These are phyloP conservation scores for Daldinia grandis DNA, from an alignment of 495 filamentous ascomycete genomes.

Conservation along the genomic window DNA sequence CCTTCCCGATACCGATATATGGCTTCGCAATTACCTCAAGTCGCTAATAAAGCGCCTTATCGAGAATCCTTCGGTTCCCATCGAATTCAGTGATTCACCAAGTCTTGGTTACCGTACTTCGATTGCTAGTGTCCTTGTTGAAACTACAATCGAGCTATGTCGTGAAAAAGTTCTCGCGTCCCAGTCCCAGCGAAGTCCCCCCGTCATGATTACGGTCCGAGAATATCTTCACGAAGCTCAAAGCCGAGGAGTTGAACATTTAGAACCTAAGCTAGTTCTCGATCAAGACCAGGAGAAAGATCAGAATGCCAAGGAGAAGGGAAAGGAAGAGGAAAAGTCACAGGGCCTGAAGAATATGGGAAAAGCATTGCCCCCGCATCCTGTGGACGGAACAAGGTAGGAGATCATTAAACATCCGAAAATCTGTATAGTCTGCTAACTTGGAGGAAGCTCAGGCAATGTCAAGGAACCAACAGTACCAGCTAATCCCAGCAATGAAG, in stretches of 20 bases:
- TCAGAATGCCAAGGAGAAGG: neutral
- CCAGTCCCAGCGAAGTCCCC: neutral
- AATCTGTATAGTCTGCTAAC: neutral
- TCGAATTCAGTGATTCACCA: neutral
- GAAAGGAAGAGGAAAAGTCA: neutral
- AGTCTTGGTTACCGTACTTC: conserved; percentile 2
- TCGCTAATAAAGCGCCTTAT: conserved; percentile 7
- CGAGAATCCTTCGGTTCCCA: neutral
- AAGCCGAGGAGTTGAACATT: neutral
- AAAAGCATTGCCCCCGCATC: too few relatives aligned
- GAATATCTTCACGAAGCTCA: neutral
- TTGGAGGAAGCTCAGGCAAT: neutral
- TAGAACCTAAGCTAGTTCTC: neutral
- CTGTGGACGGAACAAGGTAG: neutral
- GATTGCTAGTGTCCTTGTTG: conserved; percentile 11
- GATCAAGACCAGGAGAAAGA: neutral
- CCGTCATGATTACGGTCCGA: neutral
- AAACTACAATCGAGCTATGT: conserved; percentile 10
- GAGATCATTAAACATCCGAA: neutral
- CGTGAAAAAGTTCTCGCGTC: neutral
- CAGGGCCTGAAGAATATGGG: neutral
- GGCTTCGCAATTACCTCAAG: conserved; percentile 24
- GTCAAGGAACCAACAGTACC: neutral
- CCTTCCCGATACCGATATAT: conserved; percentile 5
- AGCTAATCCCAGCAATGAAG: neutral